phyloP scores from a whole-genome alignment of 192 early-diverging fungal species.

The Ambispora gerdemannii region DNA sequence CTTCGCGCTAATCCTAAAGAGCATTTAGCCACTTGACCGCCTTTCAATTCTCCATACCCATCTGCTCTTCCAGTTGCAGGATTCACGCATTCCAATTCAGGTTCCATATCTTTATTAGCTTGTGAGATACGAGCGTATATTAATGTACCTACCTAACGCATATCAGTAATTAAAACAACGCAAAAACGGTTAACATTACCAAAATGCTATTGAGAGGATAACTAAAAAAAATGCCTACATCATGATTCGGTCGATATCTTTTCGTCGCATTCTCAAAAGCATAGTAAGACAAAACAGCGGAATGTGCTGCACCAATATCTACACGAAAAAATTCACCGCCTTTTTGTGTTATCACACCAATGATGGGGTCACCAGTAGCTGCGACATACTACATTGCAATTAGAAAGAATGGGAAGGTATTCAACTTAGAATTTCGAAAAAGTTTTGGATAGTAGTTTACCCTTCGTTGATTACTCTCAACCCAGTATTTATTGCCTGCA shows the following conservation, averaged over 20 bases:
- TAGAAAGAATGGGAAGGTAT: background rate
- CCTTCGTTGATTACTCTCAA: slow-evolving; percentile 75
- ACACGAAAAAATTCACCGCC: slow-evolving; percentile 78
- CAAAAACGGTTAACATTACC: background rate
- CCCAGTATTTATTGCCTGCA: slow-evolving; percentile 67
- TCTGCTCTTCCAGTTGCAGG: slow-evolving; percentile 76
- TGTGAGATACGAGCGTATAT: slow-evolving; percentile 82
- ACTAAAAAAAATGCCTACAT: slow-evolving; percentile 37
- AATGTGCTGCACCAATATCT: slow-evolving; percentile 92
- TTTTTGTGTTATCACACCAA: slow-evolving; percentile 73
- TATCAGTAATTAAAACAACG: too few species aligned
- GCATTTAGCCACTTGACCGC: slow-evolving; percentile 74
- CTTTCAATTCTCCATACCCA: slow-evolving; percentile 86
- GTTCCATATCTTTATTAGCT: slow-evolving; percentile 96
- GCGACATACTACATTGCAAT: slow-evolving; percentile 73
- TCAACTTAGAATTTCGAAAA: background rate
- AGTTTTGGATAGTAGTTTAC: slow-evolving; percentile 43
- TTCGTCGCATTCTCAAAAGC: slow-evolving; percentile 96
- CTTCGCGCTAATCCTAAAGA: slow-evolving; percentile 75
- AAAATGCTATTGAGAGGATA: background rate
- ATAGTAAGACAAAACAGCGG: slow-evolving; percentile 69
- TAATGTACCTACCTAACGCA: slow-evolving; percentile 64
- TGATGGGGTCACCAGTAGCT: slow-evolving; percentile 76
- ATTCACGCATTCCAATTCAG: slow-evolving; percentile 91
- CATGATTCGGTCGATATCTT: slow-evolving; percentile 81